These are phyloP conservation scores for Cylindrodendrum hubeiense DNA, from an alignment of 2,329 filamentous ascomycete species.

Conservation along the genomic window DNA sequence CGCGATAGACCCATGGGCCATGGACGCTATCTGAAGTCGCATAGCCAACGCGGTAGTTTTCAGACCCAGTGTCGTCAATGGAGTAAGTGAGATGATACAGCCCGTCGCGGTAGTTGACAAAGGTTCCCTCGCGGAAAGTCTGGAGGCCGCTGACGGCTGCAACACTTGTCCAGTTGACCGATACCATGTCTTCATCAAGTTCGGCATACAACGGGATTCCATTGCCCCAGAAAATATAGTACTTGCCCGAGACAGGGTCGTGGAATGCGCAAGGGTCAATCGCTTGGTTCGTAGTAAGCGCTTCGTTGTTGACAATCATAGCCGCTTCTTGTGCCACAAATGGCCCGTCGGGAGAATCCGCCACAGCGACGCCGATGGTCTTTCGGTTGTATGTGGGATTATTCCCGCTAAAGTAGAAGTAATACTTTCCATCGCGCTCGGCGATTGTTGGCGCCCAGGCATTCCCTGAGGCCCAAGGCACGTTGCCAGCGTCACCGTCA, in stretches of 20 bases:
- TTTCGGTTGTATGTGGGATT: constrained; percentile 65
- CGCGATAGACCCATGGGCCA: constrained; percentile 60
- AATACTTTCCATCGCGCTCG: constrained; percentile 70
- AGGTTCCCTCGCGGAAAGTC: constrained; percentile 56
- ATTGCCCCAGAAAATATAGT: constrained; percentile 74
- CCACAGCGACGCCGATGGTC: constrained; percentile 72
- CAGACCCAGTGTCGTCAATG: constrained; percentile 60
- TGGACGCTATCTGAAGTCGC: constrained; percentile 52
- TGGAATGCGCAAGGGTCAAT: constrained; percentile 74
- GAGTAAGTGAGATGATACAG: constrained; percentile 63
- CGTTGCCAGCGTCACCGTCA: constrained; percentile 60
- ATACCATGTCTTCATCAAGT: constrained; percentile 59
- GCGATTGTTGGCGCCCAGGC: constrained; percentile 76
- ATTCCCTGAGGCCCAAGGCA: constrained; percentile 75
- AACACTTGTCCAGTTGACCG: constrained; percentile 53
- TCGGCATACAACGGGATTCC: constrained; percentile 56
- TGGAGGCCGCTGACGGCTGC: constrained; percentile 51
- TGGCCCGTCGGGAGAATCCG: constrained; percentile 68
- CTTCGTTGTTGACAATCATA: constrained; percentile 65
- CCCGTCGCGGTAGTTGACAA: constrained; percentile 58
- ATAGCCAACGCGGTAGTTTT: constrained; percentile 61
- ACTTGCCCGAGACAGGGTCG: constrained; percentile 67
- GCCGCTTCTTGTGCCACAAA: constrained; percentile 66
- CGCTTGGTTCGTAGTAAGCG: constrained; percentile 52
- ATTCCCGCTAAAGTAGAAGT: constrained; percentile 70